Conservation (phyloP, 208 protist species). For the Leishmania arabica region DNA sequence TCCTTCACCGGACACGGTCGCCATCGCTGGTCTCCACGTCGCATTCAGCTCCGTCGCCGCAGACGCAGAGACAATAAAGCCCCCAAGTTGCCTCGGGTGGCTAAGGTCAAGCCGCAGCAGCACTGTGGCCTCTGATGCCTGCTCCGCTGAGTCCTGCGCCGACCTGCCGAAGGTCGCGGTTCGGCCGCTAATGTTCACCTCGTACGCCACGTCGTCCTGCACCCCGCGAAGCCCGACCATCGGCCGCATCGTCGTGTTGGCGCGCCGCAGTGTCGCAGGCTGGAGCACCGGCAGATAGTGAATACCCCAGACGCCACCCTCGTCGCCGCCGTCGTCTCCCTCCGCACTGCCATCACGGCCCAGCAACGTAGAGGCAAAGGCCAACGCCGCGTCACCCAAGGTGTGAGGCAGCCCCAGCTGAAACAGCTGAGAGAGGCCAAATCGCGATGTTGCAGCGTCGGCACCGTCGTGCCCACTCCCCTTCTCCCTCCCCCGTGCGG, state of each 20-base stretch:
- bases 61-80: slow-evolving; percentile 37
- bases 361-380: not conserved
- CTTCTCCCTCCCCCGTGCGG: not conserved
- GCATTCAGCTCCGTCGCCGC: not conserved
- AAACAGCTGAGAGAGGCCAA: slow-evolving; percentile 29
- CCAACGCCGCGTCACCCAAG: not conserved
- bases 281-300: slow-evolving; percentile 68
- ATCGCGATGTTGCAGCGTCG: not conserved
- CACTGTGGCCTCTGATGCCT: slow-evolving; percentile 29
- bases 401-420: slow-evolving; percentile 30
- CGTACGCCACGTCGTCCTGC: slow-evolving; percentile 66
- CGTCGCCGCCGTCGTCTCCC: slow-evolving; percentile 4
- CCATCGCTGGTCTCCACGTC: not conserved
- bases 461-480: not conserved
- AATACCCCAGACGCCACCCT: slow-evolving; percentile 17
- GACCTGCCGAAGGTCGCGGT: not conserved
- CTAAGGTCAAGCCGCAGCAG: slow-evolving; percentile 69
- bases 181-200: slow-evolving; percentile 63
- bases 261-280: slow-evolving; percentile 37
- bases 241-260: slow-evolving; percentile 59
- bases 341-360: slow-evolving; percentile 1
- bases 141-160: not conserved
- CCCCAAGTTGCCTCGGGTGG: slow-evolving; percentile 44
- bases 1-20: not conserved
- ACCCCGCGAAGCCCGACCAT: slow-evolving; percentile 65